Conservation (phyloP, 192 early-diverging fungal species). For the Podila epicladia region DNA sequence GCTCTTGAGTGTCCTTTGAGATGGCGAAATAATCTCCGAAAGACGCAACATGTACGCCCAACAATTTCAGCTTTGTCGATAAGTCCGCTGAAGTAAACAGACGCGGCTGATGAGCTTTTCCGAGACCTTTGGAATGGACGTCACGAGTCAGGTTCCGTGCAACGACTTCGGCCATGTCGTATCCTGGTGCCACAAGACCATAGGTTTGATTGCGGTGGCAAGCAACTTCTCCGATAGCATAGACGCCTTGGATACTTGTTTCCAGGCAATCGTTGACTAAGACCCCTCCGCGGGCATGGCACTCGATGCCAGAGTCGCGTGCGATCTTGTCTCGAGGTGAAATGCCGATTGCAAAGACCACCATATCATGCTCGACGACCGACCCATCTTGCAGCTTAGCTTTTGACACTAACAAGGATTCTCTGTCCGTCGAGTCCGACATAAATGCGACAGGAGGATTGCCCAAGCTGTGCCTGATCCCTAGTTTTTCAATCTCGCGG, state of each 20-base stretch:
- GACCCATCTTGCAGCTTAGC: constrained; percentile 51
- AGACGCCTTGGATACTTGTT: constrained; percentile 56
- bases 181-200: constrained; percentile 73
- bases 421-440: constrained; percentile 12
- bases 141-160: constrained; percentile 56
- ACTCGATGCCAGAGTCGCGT: constrained; percentile 54
- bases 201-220: constrained; percentile 56
- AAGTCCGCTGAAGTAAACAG: constrained; percentile 66
- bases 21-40: constrained; percentile 76
- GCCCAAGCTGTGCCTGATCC: constrained; percentile 37
- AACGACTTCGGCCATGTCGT: constrained; percentile 78
- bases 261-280: constrained; percentile 61
- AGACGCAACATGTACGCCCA: constrained; percentile 75
- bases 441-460: constrained; percentile 49
- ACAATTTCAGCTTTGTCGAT: constrained; percentile 74
- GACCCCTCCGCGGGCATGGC: constrained; percentile 66
- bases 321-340: constrained; percentile 67
- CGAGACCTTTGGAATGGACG: constrained; percentile 9
- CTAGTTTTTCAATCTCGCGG: constrained; percentile 63
- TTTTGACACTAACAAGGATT: constrained; percentile 7
- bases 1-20: constrained; percentile 35
- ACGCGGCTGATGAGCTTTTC: constrained; percentile 30
- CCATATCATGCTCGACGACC: constrained; percentile 56
- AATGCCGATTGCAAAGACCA: constrained; percentile 68
- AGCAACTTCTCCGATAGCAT: constrained; percentile 74